Evolutionary conservation across 2,329 filamentous ascomycete genomes (phyloP).

Genomic region (Sclerotiophoma versabilis): DNA sequence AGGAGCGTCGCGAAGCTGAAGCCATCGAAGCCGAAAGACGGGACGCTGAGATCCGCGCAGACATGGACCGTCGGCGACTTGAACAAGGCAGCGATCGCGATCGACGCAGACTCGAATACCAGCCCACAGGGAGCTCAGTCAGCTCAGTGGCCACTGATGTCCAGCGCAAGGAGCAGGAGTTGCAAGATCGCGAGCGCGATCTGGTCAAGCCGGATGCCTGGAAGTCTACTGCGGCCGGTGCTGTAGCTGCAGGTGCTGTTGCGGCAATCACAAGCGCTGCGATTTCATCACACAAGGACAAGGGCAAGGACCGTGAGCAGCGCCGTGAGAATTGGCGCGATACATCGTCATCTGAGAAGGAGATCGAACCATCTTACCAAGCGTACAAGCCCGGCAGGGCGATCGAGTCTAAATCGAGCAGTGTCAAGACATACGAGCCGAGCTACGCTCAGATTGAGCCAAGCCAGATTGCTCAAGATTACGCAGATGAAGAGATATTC

Average conservation of each 20-base stretch:
- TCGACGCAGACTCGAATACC: slow-evolving; percentile 35
- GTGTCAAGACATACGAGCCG: slow-evolving; percentile 35
- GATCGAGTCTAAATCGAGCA: slow-evolving; percentile 30
- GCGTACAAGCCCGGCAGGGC: slow-evolving; percentile 35
- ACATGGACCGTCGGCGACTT: slow-evolving; percentile 34
- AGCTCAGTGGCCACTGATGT: slow-evolving; percentile 43
- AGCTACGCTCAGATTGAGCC: slow-evolving; percentile 46
- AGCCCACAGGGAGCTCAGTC: slow-evolving; percentile 39
- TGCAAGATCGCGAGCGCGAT: slow-evolving; percentile 44
- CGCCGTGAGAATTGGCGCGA: slow-evolving; percentile 19
- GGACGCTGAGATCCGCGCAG: slow-evolving; percentile 39
- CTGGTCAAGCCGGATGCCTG: slow-evolving; percentile 44
- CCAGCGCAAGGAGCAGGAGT: slow-evolving; percentile 44
- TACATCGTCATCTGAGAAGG: slow-evolving; percentile 11
- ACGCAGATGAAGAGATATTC: slow-evolving; percentile 55
- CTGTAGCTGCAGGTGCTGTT: slow-evolving; percentile 43
- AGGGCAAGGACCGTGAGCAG: slow-evolving; percentile 19
- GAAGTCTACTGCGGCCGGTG: slow-evolving; percentile 48
- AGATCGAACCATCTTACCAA: slow-evolving; percentile 3
- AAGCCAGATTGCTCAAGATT: slow-evolving; percentile 43
- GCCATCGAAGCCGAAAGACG: slow-evolving; percentile 33
- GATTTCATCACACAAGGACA: slow-evolving; percentile 39
- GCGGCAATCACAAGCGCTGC: slow-evolving; percentile 42
- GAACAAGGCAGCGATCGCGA: slow-evolving; percentile 37
- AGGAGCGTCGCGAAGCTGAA: slow-evolving; percentile 38